phyloP scores from a whole-genome alignment of 345 rosid species.

The Moringa oleifera region DNA sequence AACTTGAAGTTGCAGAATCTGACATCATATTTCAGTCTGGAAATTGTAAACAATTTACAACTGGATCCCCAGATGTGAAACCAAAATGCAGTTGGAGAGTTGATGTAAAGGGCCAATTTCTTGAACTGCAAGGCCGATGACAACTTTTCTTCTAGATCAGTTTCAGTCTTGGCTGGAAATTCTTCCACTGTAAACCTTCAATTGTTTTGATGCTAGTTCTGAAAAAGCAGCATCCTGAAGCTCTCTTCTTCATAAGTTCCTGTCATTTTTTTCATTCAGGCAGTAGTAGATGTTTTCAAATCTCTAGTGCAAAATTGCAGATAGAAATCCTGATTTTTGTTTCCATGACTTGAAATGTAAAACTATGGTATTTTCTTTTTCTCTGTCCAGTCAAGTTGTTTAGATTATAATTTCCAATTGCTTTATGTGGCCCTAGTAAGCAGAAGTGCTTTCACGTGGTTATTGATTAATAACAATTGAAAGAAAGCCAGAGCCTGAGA shows the following conservation, averaged over 20 bases:
- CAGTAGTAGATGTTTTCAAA: slow-evolving; percentile 22
- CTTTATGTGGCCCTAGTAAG: background rate
- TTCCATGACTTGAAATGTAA: slow-evolving; percentile 10
- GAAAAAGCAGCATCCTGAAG: slow-evolving; percentile 48
- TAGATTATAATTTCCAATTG: background rate
- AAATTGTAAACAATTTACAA: slow-evolving; percentile 12
- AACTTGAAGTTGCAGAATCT: slow-evolving; percentile 14
- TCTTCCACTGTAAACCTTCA: slow-evolving; percentile 50
- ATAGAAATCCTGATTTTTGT: slow-evolving; percentile 6
- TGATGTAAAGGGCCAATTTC: background rate
- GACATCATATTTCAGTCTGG: slow-evolving; percentile 16
- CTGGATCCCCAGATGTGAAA: slow-evolving; percentile 5
- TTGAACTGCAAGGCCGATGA: slow-evolving; percentile 4
- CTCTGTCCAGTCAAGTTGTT: background rate
- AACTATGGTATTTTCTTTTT: background rate
- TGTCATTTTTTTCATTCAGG: slow-evolving; percentile 43
- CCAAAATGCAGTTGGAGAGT: slow-evolving; percentile 4
- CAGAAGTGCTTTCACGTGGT: background rate
- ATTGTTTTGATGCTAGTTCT: slow-evolving; percentile 45
- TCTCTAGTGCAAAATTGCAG: slow-evolving; percentile 7
- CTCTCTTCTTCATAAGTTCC: slow-evolving; percentile 42
- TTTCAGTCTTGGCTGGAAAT: slow-evolving; percentile 43
- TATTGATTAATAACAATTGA: background rate
- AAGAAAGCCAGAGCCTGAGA: slow-evolving; percentile 13
- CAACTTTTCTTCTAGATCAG: slow-evolving; percentile 24